A percentile compares a stretch with the other conserved stretches of the same genome.
Conservation (phyloP, 208 protist species). For the Acanthamoeba triangularis region DNA sequence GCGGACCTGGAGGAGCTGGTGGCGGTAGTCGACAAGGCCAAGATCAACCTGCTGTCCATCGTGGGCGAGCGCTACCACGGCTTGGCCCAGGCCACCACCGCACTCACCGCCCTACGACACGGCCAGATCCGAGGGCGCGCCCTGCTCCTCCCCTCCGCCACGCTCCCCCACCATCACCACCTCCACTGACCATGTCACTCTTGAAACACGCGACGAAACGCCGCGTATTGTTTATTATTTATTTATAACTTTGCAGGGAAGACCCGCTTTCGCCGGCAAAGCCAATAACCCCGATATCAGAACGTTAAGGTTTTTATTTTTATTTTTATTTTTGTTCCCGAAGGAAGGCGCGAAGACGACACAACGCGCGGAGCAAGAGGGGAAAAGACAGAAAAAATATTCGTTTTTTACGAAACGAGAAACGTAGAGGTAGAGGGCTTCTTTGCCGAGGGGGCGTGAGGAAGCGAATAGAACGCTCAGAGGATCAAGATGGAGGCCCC, state of each 20-base stretch:
- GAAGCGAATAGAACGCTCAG: too few relatives aligned
- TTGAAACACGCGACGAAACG: too few relatives aligned
- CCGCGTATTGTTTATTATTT: too few relatives aligned
- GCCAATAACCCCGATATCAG: too few relatives aligned
- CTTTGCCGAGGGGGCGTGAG: not conserved
- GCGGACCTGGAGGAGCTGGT: constrained; percentile 45
- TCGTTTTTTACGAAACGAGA: not conserved
- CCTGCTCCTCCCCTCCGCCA: not conserved
- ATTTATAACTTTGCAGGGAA: too few relatives aligned
- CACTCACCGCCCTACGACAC: not conserved
- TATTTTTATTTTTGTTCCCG: too few relatives aligned
- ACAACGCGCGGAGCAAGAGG: not conserved
- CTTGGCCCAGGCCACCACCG: not conserved
- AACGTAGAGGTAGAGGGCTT: not conserved
- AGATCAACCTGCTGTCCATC: not conserved
- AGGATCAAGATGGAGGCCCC: constrained; percentile 23
- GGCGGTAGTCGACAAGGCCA: constrained; percentile 4
- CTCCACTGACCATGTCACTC: too few relatives aligned
- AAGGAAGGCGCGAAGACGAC: not conserved
- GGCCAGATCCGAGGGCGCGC: constrained; percentile 38
- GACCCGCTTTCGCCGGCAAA: too few relatives aligned
- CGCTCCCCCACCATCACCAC: not conserved
- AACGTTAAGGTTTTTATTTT: too few relatives aligned
- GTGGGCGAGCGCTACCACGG: constrained; percentile 43
- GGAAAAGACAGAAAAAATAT: not conserved